These are phyloP conservation scores for Colletotrichum higginsianum DNA, from an alignment of 2,329 filamentous ascomycete genomes.

Conservation along the genomic window DNA sequence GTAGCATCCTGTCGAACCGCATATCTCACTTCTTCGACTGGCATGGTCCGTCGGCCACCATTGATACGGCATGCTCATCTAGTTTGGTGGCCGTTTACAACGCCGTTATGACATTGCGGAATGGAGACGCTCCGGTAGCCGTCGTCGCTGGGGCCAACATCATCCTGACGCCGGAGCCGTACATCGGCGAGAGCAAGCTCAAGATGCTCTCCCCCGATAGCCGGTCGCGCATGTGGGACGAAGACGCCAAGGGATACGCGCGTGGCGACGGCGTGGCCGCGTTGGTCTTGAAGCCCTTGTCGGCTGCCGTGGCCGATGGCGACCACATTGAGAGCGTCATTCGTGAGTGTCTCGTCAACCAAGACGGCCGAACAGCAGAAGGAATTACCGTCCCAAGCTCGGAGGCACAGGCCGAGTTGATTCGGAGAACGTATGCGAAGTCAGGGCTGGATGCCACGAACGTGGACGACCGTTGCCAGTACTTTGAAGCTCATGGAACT, in stretches of 20 bases:
- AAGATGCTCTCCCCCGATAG: too few species aligned
- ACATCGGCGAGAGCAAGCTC: too few species aligned
- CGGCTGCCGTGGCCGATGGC: too few species aligned
- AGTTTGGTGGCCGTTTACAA: constrained; percentile 58
- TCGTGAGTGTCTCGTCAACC: too few species aligned
- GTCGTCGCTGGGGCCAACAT: constrained; percentile 50
- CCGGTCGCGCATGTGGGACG: constrained; percentile 54
- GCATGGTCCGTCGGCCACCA: constrained; percentile 55
- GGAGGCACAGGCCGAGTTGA: constrained; percentile 47
- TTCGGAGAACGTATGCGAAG: constrained; percentile 47
- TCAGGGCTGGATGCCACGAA: constrained; percentile 35
- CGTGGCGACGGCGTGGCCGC: constrained; percentile 60
- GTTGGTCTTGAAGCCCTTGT: constrained; percentile 60
- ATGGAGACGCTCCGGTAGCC: constrained; percentile 48
- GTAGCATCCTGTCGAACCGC: constrained; percentile 55
- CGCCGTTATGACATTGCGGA: constrained; percentile 53
- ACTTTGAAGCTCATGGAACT: constrained; percentile 51
- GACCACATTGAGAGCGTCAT: too few species aligned
- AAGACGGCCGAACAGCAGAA: too few species aligned
- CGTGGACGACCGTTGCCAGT: constrained; percentile 31
- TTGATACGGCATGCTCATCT: constrained; percentile 62
- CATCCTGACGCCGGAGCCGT: neutral
- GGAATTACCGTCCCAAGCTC: constrained; percentile 52
- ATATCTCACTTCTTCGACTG: constrained; percentile 58
- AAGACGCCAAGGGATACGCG: constrained; percentile 62